These are phyloP conservation scores for Parasarocladium wereldwijsianum DNA, from an alignment of 2,329 filamentous ascomycete species.

Conservation along the genomic window DNA sequence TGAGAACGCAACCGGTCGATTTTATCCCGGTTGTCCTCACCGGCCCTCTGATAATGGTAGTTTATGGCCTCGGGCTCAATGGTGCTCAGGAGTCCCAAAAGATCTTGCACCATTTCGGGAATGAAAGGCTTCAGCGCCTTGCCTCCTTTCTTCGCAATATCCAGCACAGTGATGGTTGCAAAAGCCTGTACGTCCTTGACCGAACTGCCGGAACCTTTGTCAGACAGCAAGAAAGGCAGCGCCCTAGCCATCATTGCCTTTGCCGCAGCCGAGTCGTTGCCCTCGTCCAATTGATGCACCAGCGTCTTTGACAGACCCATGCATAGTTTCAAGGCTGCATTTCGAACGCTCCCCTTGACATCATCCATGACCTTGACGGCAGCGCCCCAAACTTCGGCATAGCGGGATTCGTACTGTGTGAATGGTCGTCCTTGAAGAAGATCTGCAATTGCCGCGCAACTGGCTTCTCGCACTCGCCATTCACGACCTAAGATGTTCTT, in stretches of 20 bases:
- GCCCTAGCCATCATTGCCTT: conserved; percentile 72
- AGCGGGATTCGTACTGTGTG: conserved; percentile 66
- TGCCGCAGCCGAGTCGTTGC: conserved; percentile 51
- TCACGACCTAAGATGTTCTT: conserved; percentile 78
- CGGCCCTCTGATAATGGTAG: conserved; percentile 80
- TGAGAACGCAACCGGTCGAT: conserved; percentile 78
- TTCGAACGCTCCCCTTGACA: conserved; percentile 80
- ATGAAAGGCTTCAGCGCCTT: conserved; percentile 67
- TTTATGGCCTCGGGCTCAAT: conserved; percentile 83
- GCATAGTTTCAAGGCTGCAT: conserved; percentile 68
- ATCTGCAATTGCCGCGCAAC: conserved; percentile 79
- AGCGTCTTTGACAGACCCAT: conserved; percentile 73
- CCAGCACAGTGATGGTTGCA: conserved; percentile 66
- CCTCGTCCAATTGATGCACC: conserved; percentile 72
- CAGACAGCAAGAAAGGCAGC: conserved; percentile 78
- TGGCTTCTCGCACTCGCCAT: conserved; percentile 86
- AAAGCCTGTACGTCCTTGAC: conserved; percentile 80
- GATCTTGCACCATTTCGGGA: conserved; percentile 63
- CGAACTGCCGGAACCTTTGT: conserved; percentile 76
- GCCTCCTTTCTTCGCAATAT: conserved; percentile 84
- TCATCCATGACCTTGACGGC: conserved; percentile 90
- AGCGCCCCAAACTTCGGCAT: conserved; percentile 71
- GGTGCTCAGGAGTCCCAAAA: conserved; percentile 71
- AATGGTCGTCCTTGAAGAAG: conserved; percentile 70
- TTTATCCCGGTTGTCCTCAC: conserved; percentile 74